These are phyloP conservation scores for Madurella mycetomatis DNA, from an alignment of 2,329 filamentous ascomycete species.

Conservation along the genomic window DNA sequence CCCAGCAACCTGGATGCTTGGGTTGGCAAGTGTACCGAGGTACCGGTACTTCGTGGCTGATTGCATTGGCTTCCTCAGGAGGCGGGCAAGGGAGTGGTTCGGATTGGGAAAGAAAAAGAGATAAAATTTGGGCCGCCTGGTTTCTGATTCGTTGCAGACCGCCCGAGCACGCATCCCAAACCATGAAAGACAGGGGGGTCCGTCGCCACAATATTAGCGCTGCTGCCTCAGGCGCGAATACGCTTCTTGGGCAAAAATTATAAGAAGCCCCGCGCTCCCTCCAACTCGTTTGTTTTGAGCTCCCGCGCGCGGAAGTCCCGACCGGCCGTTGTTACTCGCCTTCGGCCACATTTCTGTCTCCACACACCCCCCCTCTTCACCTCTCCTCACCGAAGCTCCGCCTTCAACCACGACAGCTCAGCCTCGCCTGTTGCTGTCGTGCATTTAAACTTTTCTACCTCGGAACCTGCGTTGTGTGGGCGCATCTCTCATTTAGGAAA, in stretches of 20 bases:
- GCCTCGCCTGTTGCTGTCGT: constrained; percentile 22
- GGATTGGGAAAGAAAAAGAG: constrained; percentile 35
- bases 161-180: constrained; percentile 36
- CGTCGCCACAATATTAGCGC: constrained; percentile 41
- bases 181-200: constrained; percentile 37
- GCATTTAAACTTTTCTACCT: constrained; percentile 16
- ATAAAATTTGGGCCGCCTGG: constrained; percentile 34
- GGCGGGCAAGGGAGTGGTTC: constrained; percentile 16
- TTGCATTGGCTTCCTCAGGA: constrained; percentile 17
- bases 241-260: constrained; percentile 42
- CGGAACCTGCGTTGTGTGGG: constrained; percentile 27
- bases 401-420: constrained; percentile 24
- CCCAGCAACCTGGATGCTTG: constrained; percentile 3
- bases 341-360: constrained; percentile 41
- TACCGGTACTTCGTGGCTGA: constrained; percentile 21
- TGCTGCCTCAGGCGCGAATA: constrained; percentile 39
- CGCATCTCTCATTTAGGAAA: constrained; percentile 28
- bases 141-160: constrained; percentile 36
- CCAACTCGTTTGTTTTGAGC: constrained; percentile 46
- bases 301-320: constrained; percentile 52
- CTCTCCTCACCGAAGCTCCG: constrained; percentile 27
- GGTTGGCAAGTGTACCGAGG: constrained; percentile 10
- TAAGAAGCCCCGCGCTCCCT: constrained; percentile 52
- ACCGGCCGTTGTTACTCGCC: constrained; percentile 48
- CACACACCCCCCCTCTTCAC: constrained; percentile 29